Percentiles rank a stretch among this genome's conserved stretches.
Conservation (phyloP, 495 filamentous ascomycete species). For the Penicillium bovifimosum region DNA sequence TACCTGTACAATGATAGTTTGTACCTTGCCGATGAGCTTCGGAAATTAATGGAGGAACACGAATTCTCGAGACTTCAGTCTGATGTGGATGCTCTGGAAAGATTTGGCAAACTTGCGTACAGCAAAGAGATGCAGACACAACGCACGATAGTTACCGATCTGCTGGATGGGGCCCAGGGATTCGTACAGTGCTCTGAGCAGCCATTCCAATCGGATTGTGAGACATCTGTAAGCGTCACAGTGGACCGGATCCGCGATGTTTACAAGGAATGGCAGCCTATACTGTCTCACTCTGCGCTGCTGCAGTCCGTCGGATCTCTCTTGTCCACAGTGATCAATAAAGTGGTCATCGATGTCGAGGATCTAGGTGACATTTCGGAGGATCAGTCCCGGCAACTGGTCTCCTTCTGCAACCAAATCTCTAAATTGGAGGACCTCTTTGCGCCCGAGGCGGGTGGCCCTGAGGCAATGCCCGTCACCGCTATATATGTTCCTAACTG, state of each 20-base stretch:
- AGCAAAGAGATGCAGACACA: conserved; percentile 82
- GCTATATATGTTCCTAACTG: conserved; percentile 76
- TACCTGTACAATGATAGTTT: conserved; percentile 88
- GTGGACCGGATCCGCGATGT: conserved; percentile 63
- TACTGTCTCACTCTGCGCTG: conserved; percentile 75
- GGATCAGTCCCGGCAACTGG: conserved; percentile 75
- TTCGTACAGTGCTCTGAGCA: conserved; percentile 57
- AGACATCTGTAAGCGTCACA: conserved; percentile 63
- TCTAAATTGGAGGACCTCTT: conserved; percentile 71
- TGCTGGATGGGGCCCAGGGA: conserved; percentile 70
- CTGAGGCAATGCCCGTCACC: conserved; percentile 56
- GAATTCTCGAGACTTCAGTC: conserved; percentile 53
- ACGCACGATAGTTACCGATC: conserved; percentile 74
- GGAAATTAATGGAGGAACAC: conserved; percentile 48
- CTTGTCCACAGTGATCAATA: conserved; percentile 70
- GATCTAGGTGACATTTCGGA: conserved; percentile 84
- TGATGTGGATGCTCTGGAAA: conserved; percentile 67
- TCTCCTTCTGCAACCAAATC: conserved; percentile 66
- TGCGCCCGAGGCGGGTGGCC: conserved; percentile 45
- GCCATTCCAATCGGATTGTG: conserved; percentile 60
- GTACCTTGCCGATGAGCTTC: conserved; percentile 70
- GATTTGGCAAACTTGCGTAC: conserved; percentile 79
- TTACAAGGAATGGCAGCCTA: conserved; percentile 67
- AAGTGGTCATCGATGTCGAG: conserved; percentile 77
- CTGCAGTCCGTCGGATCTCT: conserved; percentile 82